Base-by-base conservation (phyloP, 2,329 filamentous ascomycete species). In the Aspergillus eucalypticola region DNA sequence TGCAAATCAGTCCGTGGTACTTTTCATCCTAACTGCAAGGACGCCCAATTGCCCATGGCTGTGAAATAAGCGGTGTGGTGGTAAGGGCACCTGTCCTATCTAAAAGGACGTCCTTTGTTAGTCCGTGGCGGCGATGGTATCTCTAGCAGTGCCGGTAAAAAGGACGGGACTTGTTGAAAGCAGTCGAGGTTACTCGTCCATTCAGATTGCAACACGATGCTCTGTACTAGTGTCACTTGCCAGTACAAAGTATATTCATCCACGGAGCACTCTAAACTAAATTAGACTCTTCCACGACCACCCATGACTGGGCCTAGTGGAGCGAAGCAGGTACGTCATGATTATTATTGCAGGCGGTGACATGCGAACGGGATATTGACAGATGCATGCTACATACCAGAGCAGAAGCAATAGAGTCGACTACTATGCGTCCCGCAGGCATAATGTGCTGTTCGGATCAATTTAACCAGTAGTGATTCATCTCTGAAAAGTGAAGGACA, bases 11-110 rank as follows among this genome's bases (percentile, higher is more conserved):
- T 44, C 15, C 11, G 21, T 25, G n/a, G 23, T 32, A 17, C 27
- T 32, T 29, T 46, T 23, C 15, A 32, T 42, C 19, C 15, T 17
- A 8, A 54, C 38, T 42, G 52, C 23, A 54, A 54, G 38, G 38
- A 54, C 23, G 38, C 13, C 52, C 13, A 54, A 42, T 42, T 25
- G 35, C 25, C 19, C 35, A 41, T n/a, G 7, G 17, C 19, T 35
- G 23, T 13, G 19, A 42, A 44, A 55, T 42, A 42, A 46, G 53
- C 53, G 53, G 39, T 55, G 53, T 55, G 27, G 21, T 17, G 19
- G 17, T 25, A 11, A 44, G 29, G 52, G 38, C 19, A 19, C 25
- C 13, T 27, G 25, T 32, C n/a, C 25, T n/a, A 11, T 11, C 39
- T 13, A 10, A 21, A 41, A 32, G 27, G 38, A 46, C n/a, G 10